Base-by-base conservation (phyloP, 371 early-diverging fungal species). In the Apophysomyces variabilis region DNA sequence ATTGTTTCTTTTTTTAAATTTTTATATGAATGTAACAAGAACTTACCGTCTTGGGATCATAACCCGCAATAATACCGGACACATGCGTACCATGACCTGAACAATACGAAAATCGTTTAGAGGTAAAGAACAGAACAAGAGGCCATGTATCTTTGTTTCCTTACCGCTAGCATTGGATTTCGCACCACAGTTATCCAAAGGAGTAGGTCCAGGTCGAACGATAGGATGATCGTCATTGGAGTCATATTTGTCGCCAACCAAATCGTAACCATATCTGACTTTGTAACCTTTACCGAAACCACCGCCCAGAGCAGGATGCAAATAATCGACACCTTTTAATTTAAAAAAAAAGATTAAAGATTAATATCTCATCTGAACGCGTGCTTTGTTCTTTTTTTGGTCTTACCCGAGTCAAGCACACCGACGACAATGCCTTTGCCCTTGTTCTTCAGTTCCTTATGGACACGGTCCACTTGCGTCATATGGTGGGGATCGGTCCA, bases 381-480 rank as follows among this genome's bases (percentile, higher is more conserved):
- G 39, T 35, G 43, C 6, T 58, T 35, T 47, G 8, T 37, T 43
- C 8, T 11, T 62, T 9, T 50, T 32, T 56, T 7, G 38, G 7
- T n/a, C 12, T 61, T 26, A 74, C 92, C 92, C 4, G 90, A 76
- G 62, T 91, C 93, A 39, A 92, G 77, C 45, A 93, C 73, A 57
- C 89, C 91, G 59, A 93, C 89, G 66, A 85, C 88, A 72, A 91
- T 73, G 9, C 90, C 90, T n/a, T 78, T 82, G 61, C 92, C 92
- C 36, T 82, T 85, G 35, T 74, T 73, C 38, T 76, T 74, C 50
- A 82, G 75, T 16, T 76, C 64, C 16, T 61, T 67, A 45, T 82
- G 83, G 8, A 82, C 83, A 13, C 64, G 65, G 21, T 79, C 75
- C 3, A 79, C 83, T 54, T 78, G 78, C 7, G 83, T 82, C 73